These are phyloP conservation scores for Talaromyces trachyspermus DNA, from an alignment of 495 filamentous ascomycete species.

Conservation along the genomic window DNA sequence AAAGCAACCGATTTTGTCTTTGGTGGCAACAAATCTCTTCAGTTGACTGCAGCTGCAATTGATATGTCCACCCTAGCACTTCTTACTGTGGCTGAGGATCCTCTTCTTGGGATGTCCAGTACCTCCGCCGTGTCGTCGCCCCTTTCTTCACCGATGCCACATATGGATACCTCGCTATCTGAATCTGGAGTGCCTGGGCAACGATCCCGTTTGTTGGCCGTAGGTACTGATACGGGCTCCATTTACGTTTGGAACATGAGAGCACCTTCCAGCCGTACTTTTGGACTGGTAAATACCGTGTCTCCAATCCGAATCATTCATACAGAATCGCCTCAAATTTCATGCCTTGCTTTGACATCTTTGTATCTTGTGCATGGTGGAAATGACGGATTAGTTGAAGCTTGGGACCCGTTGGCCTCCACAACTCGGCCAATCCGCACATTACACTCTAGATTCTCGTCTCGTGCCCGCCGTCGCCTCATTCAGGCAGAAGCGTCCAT, in stretches of 20 bases:
- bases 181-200: slow-evolving; percentile 66
- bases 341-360: slow-evolving; percentile 77
- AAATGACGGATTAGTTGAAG: slow-evolving; percentile 90
- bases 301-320: slow-evolving; percentile 73
- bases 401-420: slow-evolving; percentile 91
- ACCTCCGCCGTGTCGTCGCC: slow-evolving; percentile 49
- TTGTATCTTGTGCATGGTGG: slow-evolving; percentile 88
- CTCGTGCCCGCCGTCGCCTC: slow-evolving; percentile 66
- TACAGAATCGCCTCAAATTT: slow-evolving; percentile 84
- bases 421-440: slow-evolving; percentile 73
- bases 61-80: slow-evolving; percentile 68
- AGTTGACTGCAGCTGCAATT: slow-evolving; percentile 66
- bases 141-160: slow-evolving; percentile 47
- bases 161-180: slow-evolving; percentile 36
- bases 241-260: slow-evolving; percentile 84
- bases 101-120: slow-evolving; percentile 50
- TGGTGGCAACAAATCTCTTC: slow-evolving; percentile 39
- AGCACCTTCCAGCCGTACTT: slow-evolving; percentile 43
- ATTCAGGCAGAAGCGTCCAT: slow-evolving; percentile 63
- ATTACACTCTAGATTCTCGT: slow-evolving; percentile 79
- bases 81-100: slow-evolving; percentile 69
- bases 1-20: slow-evolving; percentile 50
- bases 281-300: slow-evolving; percentile 45
- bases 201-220: slow-evolving; percentile 70
- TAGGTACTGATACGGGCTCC: slow-evolving; percentile 71